Percentiles rank a stretch among this genome's conserved stretches.
Conservation (phyloP, 2,329 filamentous ascomycete species). For the Orbilia quercus region DNA sequence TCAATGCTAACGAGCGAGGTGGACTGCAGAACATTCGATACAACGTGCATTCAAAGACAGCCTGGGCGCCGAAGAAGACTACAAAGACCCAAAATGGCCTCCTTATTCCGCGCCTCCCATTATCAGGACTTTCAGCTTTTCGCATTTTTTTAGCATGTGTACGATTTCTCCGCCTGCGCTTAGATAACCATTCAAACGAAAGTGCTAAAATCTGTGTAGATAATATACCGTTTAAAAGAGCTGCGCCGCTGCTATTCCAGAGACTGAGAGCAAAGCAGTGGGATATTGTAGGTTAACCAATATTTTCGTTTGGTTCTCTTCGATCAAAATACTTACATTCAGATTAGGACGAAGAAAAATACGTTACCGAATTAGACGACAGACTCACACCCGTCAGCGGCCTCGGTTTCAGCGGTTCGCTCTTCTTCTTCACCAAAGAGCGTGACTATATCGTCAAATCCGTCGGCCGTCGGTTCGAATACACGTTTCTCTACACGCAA, state of each 20-base stretch:
- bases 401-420: constrained; percentile 58
- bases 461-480: constrained; percentile 59
- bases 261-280: constrained; percentile 53
- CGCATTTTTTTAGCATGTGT: constrained; percentile 59
- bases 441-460: constrained; percentile 58
- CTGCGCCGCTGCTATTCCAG: constrained; percentile 58
- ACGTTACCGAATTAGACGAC: constrained; percentile 55
- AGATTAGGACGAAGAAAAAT: constrained; percentile 56
- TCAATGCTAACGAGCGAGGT: background rate
- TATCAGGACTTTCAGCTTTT: constrained; percentile 50
- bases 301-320: background rate
- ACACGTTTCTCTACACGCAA: constrained; percentile 58
- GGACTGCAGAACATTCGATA: constrained; percentile 35
- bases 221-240: constrained; percentile 56
- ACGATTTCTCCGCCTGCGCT: background rate
- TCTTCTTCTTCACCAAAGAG: constrained; percentile 59
- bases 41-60: constrained; percentile 35
- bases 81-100: constrained; percentile 42
- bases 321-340: background rate
- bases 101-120: constrained; percentile 54
- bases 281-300: constrained; percentile 20
- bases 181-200: background rate
- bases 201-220: constrained; percentile 23
- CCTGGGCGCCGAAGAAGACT: constrained; percentile 46
- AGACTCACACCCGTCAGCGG: constrained; percentile 54